phyloP scores from a whole-genome alignment of 2,329 filamentous ascomycete genomes.

The Exophiala calicioides region DNA sequence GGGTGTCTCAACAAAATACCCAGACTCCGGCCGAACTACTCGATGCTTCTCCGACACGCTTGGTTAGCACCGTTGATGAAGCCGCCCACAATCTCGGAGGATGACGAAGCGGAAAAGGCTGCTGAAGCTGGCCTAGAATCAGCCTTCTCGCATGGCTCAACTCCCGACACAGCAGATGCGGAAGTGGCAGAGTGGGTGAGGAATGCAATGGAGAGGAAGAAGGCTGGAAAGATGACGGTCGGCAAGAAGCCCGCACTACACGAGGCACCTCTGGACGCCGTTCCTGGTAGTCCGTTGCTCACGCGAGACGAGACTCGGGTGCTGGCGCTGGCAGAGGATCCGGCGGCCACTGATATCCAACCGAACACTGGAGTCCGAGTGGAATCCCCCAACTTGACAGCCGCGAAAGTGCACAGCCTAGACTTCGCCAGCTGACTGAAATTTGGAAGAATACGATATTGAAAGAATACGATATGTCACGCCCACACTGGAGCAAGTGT shows the following conservation, averaged over 20 bases:
- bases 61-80: slow-evolving; percentile 80
- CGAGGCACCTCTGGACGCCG: slow-evolving; percentile 76
- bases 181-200: slow-evolving; percentile 88
- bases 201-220: slow-evolving; percentile 66
- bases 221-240: slow-evolving; percentile 57
- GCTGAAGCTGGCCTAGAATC: slow-evolving; percentile 39
- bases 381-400: slow-evolving; percentile 26
- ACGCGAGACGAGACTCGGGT: slow-evolving; percentile 15
- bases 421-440: slow-evolving; percentile 27
- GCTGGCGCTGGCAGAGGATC: slow-evolving; percentile 3
- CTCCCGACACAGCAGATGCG: slow-evolving; percentile 62
- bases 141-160: slow-evolving; percentile 35
- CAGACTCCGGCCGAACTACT: slow-evolving; percentile 88
- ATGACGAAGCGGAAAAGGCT: slow-evolving; percentile 62
- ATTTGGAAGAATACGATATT: slow-evolving; percentile 1
- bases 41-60: slow-evolving; percentile 81
- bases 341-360: slow-evolving; percentile 11
- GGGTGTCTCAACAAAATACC: slow-evolving; percentile 92
- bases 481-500: slow-evolving; percentile 18
- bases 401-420: slow-evolving; percentile 28
- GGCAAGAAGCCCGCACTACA: slow-evolving; percentile 78
- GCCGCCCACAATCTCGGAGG: slow-evolving; percentile 72
- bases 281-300: slow-evolving; percentile 45
- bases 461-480: slow-evolving; percentile 4
- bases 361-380: slow-evolving; percentile 26